Evolutionary conservation across 2,329 filamentous ascomycete genomes (phyloP), one percentile per base, ranked within the genome.

Genomic region (Colletotrichum sojae): DNA sequence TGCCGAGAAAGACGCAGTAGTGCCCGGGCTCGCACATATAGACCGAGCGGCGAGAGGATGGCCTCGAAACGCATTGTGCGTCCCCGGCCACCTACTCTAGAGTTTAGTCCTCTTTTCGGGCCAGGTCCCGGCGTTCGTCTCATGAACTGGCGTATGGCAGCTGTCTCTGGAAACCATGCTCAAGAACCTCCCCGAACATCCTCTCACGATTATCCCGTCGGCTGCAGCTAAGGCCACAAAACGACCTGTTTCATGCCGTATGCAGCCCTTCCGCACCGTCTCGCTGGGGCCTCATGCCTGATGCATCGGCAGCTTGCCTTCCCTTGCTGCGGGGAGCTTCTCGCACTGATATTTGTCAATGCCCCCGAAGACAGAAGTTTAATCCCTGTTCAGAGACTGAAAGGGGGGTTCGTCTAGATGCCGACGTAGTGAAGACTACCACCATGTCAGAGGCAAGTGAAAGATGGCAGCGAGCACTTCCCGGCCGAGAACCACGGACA

Each of bases 221-320:
- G 31, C 20, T 39, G 18, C 43, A 20, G 13, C 1, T 13, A 36
- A 13, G 12, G 25, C 45, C 2, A 36, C 4, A 22, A 31, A 40
- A 13, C 15, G 43, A 22, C 8, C 15, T 18, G 62, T 69, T 69
- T 69, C 66, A 66, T 36, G 20, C 15, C 40, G 18, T 6, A 12
- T 60, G 66, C 48, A 45, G 43, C 5, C 31, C 36, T 43, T n/a
- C 46, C 46, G 56, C 55, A 51, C 55, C 54, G 31, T n/a, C 13
- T 45, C 20, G 45, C 36, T 25, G 46, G 25, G 36, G 16, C 51
- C 25, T 43, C 36, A 56, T 46, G 12, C 20, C 31, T 60, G 20
- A 13, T 66, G 67, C 51, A 45, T 60, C 62, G 55, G 52, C 48
- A 22, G 18, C 49, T 54, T 55, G 39, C 61, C 60, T 49, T 51